phyloP scores from a whole-genome alignment of 73 alveolate species.

The Blepharisma stoltei region DNA sequence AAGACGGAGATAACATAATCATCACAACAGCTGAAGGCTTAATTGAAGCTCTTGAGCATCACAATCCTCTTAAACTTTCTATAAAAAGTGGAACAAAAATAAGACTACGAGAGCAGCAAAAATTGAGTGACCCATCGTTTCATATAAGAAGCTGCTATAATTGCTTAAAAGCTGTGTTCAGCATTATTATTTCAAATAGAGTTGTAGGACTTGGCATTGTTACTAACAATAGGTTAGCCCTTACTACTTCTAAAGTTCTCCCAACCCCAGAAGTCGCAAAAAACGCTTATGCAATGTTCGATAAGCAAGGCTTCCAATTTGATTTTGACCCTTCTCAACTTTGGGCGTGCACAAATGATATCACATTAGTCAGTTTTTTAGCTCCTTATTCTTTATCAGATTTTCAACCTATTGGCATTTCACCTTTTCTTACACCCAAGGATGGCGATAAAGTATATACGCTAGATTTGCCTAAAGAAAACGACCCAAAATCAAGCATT shows the following conservation, averaged over 20 bases:
- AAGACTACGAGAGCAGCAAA: too few species aligned
- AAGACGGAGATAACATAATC: too few species aligned
- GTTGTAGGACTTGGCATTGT: slow-evolving; percentile 1
- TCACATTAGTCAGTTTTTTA: not conserved
- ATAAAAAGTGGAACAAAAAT: too few species aligned
- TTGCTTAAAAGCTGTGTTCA: not conserved
- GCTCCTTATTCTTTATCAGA: not conserved
- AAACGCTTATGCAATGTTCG: not conserved
- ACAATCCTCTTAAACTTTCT: too few species aligned
- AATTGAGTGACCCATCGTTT: slow-evolving; percentile 27
- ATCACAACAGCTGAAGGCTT: too few species aligned
- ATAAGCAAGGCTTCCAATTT: too few species aligned
- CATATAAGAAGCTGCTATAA: not conserved
- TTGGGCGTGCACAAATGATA: not conserved
- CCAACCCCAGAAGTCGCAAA: not conserved
- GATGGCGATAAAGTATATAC: not conserved
- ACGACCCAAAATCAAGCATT: not conserved
- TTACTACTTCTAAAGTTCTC: not conserved
- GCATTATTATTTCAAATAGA: not conserved
- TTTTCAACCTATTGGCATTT: too few species aligned
- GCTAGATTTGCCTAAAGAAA: not conserved
- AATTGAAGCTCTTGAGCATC: too few species aligned
- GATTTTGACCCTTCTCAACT: too few species aligned
- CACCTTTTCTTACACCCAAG: too few species aligned
- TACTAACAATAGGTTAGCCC: not conserved